A percentile compares a stretch with the other conserved stretches of the same genome.
Conservation (phyloP, 257 asterid species). For the Petrea volubilis region DNA sequence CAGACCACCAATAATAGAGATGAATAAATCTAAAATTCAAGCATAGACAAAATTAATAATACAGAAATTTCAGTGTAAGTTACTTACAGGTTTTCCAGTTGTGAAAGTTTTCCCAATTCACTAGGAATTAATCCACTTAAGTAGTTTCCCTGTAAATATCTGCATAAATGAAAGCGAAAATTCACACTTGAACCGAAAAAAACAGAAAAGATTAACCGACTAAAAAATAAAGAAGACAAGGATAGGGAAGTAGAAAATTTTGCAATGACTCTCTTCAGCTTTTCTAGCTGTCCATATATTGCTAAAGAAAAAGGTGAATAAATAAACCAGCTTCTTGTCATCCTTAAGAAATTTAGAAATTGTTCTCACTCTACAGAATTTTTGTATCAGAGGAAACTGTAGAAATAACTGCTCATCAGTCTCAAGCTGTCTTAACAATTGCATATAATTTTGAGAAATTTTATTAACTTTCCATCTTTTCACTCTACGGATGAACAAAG, state of each 20-base stretch:
- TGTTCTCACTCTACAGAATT: background rate
- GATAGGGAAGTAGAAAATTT: constrained; percentile 6
- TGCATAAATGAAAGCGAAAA: constrained; percentile 40
- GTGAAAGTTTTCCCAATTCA: constrained; percentile 80
- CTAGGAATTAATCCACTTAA: constrained; percentile 80
- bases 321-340: constrained; percentile 8
- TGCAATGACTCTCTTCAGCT: constrained; percentile 7
- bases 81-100: constrained; percentile 79
- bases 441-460: background rate
- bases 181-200: constrained; percentile 18
- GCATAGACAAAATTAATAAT: background rate
- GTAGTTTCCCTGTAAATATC: constrained; percentile 95
- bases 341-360: constrained; percentile 5
- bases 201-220: constrained; percentile 9
- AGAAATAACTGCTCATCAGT: constrained; percentile 13
- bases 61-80: constrained; percentile 16
- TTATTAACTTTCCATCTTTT: background rate
- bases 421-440: background rate
- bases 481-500: constrained; percentile 3
- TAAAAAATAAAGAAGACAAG: background rate
- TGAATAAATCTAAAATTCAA: background rate
- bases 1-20: constrained; percentile 19
- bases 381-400: constrained; percentile 1
- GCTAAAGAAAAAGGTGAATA: constrained; percentile 7
- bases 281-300: constrained; percentile 12